These are phyloP conservation scores for Vigna reflexopilosa DNA, from an alignment of 306 rosid species.

Conservation along the genomic window DNA sequence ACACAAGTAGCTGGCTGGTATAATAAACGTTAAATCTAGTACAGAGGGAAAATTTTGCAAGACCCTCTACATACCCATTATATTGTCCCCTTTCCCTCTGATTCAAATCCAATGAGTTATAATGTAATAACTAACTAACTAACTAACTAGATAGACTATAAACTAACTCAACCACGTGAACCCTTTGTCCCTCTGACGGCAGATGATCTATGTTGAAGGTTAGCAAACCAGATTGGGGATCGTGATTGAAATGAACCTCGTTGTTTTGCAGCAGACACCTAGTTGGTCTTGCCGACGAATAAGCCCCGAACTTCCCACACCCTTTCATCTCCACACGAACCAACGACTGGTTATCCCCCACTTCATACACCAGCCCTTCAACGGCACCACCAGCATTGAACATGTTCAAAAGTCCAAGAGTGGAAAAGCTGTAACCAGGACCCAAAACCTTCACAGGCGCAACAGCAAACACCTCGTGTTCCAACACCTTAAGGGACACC, in stretches of 20 bases:
- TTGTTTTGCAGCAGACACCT: slow-evolving; percentile 58
- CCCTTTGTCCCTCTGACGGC: slow-evolving; percentile 61
- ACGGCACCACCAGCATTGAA: slow-evolving; percentile 88
- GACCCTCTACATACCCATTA: slow-evolving; percentile 1
- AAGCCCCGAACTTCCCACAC: slow-evolving; percentile 78
- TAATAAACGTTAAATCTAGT: not conserved
- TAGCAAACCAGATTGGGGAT: slow-evolving; percentile 61
- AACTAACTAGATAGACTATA: not conserved
- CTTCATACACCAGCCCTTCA: slow-evolving; percentile 63
- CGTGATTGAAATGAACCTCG: slow-evolving; percentile 57
- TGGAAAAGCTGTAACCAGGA: slow-evolving; percentile 63
- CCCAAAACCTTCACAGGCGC: slow-evolving; percentile 70
- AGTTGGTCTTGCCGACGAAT: slow-evolving; percentile 68
- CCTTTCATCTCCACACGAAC: slow-evolving; percentile 80
- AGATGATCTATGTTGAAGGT: slow-evolving; percentile 59
- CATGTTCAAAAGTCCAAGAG: slow-evolving; percentile 81
- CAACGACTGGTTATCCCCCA: slow-evolving; percentile 28
- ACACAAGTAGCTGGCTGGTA: slow-evolving; percentile 4
- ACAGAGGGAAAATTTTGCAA: not conserved
- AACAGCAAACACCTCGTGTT: slow-evolving; percentile 73
- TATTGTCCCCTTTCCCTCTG: not conserved
- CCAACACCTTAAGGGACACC: slow-evolving; percentile 74
- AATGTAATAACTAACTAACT: not conserved
- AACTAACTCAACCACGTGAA: slow-evolving; percentile 63
- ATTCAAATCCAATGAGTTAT: not conserved